Evolutionary conservation across 768 basidiomycete species (phyloP).

Genomic region (Candolleomyces aberdarensis): DNA sequence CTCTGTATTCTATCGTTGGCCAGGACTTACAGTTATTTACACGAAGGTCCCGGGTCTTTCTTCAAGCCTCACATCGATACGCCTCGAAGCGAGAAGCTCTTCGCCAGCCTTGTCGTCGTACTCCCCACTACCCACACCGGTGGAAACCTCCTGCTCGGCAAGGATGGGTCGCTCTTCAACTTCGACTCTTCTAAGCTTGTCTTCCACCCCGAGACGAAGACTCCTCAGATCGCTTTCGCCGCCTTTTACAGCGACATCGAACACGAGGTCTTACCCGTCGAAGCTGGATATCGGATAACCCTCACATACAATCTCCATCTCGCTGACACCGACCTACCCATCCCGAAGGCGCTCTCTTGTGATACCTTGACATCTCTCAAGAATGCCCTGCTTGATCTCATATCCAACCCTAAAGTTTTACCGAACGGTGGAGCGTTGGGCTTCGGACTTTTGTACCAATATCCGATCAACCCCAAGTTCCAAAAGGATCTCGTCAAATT

Average conservation of each 20-base stretch:
- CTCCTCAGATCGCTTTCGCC: constrained; percentile 28
- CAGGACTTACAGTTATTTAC: not conserved
- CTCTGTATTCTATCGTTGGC: not conserved
- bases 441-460: constrained; percentile 31
- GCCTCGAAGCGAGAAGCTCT: constrained; percentile 39
- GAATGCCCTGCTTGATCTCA: constrained; percentile 20
- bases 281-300: constrained; percentile 36
- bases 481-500: constrained; percentile 11
- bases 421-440: constrained; percentile 31
- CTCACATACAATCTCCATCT: constrained; percentile 40
- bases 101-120: constrained; percentile 50
- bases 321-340: not conserved
- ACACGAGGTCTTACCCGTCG: constrained; percentile 34
- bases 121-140: constrained; percentile 46
- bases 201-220: not conserved
- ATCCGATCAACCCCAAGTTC: constrained; percentile 20
- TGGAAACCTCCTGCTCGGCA: constrained; percentile 38
- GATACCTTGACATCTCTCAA: constrained; percentile 11
- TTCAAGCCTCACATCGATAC: constrained; percentile 53
- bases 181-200: constrained; percentile 33
- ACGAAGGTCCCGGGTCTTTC: constrained; percentile 37
- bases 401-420: constrained; percentile 23
- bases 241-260: constrained; percentile 39
- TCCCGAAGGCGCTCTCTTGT: not conserved
- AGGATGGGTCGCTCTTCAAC: constrained; percentile 23